Base-by-base conservation (phyloP, 2,329 filamentous ascomycete species). In the Alternaria novae-zelandiae region DNA sequence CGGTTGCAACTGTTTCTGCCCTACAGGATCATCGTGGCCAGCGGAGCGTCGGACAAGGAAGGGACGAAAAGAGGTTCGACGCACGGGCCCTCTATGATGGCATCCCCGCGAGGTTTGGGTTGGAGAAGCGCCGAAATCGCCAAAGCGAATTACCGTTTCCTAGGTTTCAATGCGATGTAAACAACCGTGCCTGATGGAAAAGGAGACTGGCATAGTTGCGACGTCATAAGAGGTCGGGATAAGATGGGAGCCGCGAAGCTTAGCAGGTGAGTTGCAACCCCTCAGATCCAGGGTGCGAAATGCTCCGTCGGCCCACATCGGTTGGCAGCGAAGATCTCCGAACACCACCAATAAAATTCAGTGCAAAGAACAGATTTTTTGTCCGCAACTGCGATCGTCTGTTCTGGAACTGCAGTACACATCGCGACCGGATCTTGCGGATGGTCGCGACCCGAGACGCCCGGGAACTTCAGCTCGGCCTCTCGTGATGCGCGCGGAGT, bases 371-470 rank as follows among this genome's bases (percentile, higher is more conserved):
- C 15, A 23, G 12, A 41, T 26, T 50, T 36, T 50, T 17, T 28
- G 53, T 54, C 53, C 53, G 32, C 32, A 43, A 36, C 9, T 11
- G 32, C 20, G 32, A 23, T 20, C 49, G 49, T 28, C 3, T 53
- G 28, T 53, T 53, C 30, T 53, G 2, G 49, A 25, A 53, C 3
- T 25, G 32, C 23, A 25, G 20, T 23, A 17, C 44, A 21, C 21
- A 45, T 45, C 25, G 50, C 49, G 54, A 15, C 23, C 67, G 61
- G 62, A 25, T 43, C 56, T 56, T 44, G 60, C 61, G 64, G 46
- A 59, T 45, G 26, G 25, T 63, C 62, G 51, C 54, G 28, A 59
- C 13, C 61, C 69, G 66, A 65, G 47, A 43, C 41, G 59, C 53
- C 57, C 45, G 53, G 44, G 13, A 20, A 32, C 55, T 45, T 45